These are phyloP conservation scores for Globisporangium yorkense DNA, from an alignment of 352 stramenopile species.

Conservation along the genomic window DNA sequence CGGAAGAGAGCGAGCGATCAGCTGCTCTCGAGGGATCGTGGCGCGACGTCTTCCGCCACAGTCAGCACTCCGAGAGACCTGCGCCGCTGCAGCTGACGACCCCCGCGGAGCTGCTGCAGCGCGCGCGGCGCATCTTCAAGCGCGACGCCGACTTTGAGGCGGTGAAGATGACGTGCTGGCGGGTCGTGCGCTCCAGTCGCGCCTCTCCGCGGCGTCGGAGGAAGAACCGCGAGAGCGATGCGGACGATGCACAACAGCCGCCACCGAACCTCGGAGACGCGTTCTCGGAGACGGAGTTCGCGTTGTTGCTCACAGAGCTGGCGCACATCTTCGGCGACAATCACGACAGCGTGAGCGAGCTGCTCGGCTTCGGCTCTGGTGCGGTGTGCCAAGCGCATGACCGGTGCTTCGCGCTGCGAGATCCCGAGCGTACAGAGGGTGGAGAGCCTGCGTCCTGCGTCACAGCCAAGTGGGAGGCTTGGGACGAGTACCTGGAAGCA, in stretches of 20 bases:
- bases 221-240: neutral
- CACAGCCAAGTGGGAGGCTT: constrained; percentile 19
- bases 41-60: constrained; percentile 20
- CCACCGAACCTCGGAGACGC: neutral
- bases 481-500: constrained; percentile 17
- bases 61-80: neutral
- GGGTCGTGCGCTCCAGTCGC: constrained; percentile 5
- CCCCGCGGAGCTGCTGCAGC: constrained; percentile 6
- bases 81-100: constrained; percentile 3
- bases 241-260: neutral
- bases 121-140: constrained; percentile 7
- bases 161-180: constrained; percentile 14
- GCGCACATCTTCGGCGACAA: constrained; percentile 25
- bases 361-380: constrained; percentile 13
- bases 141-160: constrained; percentile 17
- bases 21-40: neutral
- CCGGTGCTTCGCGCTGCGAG: constrained; percentile 8
- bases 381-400: constrained; percentile 8
- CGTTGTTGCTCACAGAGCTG: constrained; percentile 20
- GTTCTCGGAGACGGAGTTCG: constrained; percentile 13
- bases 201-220: neutral
- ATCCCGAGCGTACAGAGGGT: neutral
- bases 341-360: constrained; percentile 16
- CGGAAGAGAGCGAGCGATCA: too few relatives aligned
- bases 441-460: constrained; percentile 3